phyloP scores from a whole-genome alignment of 140 eudicot genomes.

The Senecio squalidus region DNA sequence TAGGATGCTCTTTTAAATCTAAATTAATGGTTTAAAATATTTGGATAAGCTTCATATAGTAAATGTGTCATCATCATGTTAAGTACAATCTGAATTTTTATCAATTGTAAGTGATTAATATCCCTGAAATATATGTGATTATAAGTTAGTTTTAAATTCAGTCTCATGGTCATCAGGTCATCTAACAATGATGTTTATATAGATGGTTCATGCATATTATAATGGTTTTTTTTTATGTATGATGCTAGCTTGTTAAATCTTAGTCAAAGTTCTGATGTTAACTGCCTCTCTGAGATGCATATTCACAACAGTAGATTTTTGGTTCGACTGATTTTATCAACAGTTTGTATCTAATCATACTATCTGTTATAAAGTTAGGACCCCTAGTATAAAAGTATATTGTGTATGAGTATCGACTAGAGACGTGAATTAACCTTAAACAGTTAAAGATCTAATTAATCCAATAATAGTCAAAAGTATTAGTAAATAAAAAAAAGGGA shows the following conservation, averaged over 20 bases:
- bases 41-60: not conserved
- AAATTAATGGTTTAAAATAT: not conserved
- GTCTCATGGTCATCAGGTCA: not conserved
- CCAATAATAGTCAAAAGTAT: not conserved
- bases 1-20: not conserved
- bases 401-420: not conserved
- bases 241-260: not conserved
- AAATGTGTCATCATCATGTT: not conserved
- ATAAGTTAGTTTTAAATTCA: constrained; percentile 3
- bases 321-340: not conserved
- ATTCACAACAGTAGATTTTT: not conserved
- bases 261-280: not conserved
- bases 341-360: not conserved
- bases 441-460: not conserved
- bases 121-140: not conserved
- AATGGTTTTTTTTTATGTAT: not conserved
- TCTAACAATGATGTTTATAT: not conserved
- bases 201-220: constrained; percentile 12
- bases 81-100: not conserved
- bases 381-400: not conserved
- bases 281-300: not conserved
- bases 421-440: not conserved
- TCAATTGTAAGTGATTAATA: not conserved
- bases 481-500: no score
- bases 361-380: not conserved